Evolutionary conservation across 164 flowering plant species (phyloP).

Genomic region (Annona squamosa): DNA sequence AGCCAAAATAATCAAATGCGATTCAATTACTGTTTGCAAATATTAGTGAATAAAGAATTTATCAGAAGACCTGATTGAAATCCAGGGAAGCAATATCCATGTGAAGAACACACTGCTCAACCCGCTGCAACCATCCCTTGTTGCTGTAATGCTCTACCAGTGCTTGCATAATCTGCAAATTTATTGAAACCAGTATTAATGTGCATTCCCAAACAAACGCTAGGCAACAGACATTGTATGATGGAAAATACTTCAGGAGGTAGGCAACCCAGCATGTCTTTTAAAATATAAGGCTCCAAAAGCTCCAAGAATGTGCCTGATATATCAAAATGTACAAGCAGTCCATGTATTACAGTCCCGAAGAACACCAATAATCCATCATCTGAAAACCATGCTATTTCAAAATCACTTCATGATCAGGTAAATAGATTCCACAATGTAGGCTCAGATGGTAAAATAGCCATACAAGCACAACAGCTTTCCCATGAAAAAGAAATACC

Average conservation of each 20-base stretch:
- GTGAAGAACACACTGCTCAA: constrained; percentile 98
- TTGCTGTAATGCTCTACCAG: constrained; percentile 91
- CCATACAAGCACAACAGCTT: no score
- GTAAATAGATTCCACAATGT: background rate
- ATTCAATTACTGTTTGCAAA: background rate
- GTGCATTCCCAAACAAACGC: background rate
- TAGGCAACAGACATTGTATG: background rate
- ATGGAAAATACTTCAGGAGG: constrained; percentile 68
- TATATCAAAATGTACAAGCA: background rate
- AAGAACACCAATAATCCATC: background rate
- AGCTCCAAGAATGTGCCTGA: constrained; percentile 96
- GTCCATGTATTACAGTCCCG: background rate
- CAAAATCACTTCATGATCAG: background rate
- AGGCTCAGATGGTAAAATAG: background rate
- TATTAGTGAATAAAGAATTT: background rate
- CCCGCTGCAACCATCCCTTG: constrained; percentile 96
- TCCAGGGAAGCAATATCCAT: constrained; percentile 98
- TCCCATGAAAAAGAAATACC: no score
- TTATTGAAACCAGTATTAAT: background rate
- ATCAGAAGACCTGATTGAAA: constrained; percentile 74
- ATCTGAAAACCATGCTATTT: background rate
- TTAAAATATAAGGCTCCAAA: constrained; percentile 92
- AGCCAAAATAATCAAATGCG: background rate
- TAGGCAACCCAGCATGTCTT: constrained; percentile 92
- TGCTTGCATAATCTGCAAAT: constrained; percentile 89